Conservation (phyloP, 139 green algal species). For the Tetradesmus obliquus region DNA sequence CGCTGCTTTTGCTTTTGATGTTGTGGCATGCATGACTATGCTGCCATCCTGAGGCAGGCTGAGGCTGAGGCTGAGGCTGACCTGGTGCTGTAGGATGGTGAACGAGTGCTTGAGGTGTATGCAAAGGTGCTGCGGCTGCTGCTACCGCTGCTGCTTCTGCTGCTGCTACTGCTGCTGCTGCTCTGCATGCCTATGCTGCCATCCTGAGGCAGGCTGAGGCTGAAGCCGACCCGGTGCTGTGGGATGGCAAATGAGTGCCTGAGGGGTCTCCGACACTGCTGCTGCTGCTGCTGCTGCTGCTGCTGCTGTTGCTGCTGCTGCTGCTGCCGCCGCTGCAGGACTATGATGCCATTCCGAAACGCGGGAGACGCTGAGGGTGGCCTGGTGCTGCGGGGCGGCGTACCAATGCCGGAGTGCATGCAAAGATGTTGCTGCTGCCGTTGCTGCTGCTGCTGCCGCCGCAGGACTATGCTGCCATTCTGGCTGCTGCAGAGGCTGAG, state of each 20-base stretch:
- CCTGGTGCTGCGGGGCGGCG: conserved; percentile 61
- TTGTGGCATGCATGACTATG: conserved; percentile 52
- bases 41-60: conserved; percentile 53
- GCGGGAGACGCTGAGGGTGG: conserved; percentile 60
- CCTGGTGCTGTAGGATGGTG: no score
- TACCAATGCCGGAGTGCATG: not conserved
- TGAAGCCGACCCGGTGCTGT: conserved; percentile 62
- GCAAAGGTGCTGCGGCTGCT: not conserved
- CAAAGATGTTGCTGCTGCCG: not conserved
- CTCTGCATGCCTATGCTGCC: conserved; percentile 54
- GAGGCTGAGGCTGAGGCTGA: conserved; percentile 51
- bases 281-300: not conserved
- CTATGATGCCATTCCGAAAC: conserved; percentile 57
- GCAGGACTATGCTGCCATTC: conserved; percentile 61
- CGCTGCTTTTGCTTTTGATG: not conserved
- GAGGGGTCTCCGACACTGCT: not conserved
- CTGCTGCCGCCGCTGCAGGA: not conserved
- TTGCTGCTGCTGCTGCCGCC: not conserved
- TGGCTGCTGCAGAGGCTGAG: conserved; percentile 58
- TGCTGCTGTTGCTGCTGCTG: not conserved
- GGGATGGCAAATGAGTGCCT: conserved; percentile 42
- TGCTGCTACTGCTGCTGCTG: not conserved
- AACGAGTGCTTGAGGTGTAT: no score
- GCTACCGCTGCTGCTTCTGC: not conserved
- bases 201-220: conserved; percentile 59